Evolutionary conservation across 148 eudicot species (phyloP), one percentile per base, ranked within the genome.

Genomic region (Mesembryanthemum crystallinum): DNA sequence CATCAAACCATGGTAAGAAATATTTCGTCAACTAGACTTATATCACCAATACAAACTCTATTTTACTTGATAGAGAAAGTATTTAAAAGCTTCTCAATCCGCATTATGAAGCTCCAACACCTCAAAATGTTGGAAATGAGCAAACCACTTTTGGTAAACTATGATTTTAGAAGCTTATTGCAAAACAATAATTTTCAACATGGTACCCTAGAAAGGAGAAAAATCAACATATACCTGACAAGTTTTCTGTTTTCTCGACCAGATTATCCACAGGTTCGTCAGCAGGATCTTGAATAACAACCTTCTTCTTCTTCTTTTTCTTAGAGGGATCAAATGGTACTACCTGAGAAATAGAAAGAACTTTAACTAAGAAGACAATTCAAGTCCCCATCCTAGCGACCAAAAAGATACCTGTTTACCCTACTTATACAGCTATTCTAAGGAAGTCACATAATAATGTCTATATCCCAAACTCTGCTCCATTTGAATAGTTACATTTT

Each of bases 281-380:
- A 66, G 77, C 83, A 67, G 88, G 88, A 62, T 91, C 97, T 80
- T 89, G 90, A 83, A 82, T 82, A 6, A 85, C 88, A 55, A 86
- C 87, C 79, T 89, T 89, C 88, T 91, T 91, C 84, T 91, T 91
- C 69, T 91, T 91, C 83, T 91, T 89, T 87, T 91, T 89, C 32
- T 91, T 91, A 45, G 90, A 64, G 10, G 89, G 91, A 81, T 91
- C 93, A 83, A 89, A 91, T 43, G 90, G 83, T 24, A 85, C 88
- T 75, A 89, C 80, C 89, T 91, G 86, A 51, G 20, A 24, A 10
- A 74, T 17, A 35, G 7, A 49, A 14, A 65, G 28, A 76, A 62
- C 23, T 17, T 49, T 23, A 7, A 37, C 4, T 3, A 23, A 20
- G 32, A 11, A 9, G 60, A 49, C 39, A 72, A 72, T 33, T 24